Base-by-base conservation (phyloP, 768 basidiomycete genomes). In the Leccinum fibrillosum region DNA sequence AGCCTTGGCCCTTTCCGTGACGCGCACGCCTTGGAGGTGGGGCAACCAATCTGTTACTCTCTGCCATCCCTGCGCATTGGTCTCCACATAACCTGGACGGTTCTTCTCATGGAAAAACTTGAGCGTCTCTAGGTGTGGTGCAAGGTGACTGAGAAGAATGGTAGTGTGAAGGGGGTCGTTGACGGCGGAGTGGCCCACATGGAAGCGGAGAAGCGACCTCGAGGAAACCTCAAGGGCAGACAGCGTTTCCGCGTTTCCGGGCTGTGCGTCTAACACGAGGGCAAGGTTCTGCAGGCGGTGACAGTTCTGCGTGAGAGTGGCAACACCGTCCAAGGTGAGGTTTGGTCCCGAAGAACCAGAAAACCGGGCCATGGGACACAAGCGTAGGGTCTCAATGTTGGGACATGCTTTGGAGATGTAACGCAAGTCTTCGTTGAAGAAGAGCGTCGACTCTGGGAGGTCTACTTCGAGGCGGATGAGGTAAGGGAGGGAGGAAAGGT, bases 41-140 rank as follows among this genome's bases (percentile, higher is more conserved):
- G 90, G 89, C 55, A 92, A 78, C 62, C 80, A 82, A 52, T 90
- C 88, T 2, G 78, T 77, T 28, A 84, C 85, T 50, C 75, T 80
- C 70, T 89, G 86, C 90, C 90, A 92, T 19, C 76, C 80, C 55
- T 78, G 79, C 11, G 85, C 83, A 63, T 90, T 84, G 32, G 78
- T 76, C 68, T 92, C 89, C 51, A 85, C 76, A 63, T 79, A 86
- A 5, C 87, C 86, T 0, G 82, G 78, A n/a, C 89, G 79, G 64
- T 83, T 90, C 72, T 86, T 87, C 66, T 89, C 88, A 64, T 86
- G 83, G 78, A 90, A 90, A 83, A 82, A 90, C 71, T 85, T 88
- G 53, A 92, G 71, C 26, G 73, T 77, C 67, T 90, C 88, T 48
- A 90, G 76, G 66, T 78, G 76, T 39, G 90, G 89, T n/a, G 86